Evolutionary conservation across 1,139 yeast species (phyloP).

Genomic region (Yamadazyma sp.): DNA sequence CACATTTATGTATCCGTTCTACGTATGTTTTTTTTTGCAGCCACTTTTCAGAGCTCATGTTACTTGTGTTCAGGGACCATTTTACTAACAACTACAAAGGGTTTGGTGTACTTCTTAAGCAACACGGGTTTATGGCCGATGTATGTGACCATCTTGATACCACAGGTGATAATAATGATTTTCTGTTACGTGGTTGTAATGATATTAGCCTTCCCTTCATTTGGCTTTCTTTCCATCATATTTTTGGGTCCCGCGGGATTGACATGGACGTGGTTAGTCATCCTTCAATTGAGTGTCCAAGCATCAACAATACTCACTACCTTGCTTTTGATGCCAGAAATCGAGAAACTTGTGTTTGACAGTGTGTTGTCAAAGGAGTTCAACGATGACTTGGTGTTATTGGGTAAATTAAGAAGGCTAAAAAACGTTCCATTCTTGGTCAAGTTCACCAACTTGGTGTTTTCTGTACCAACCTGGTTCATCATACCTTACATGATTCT

Average conservation of each 20-base stretch:
- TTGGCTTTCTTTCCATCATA: conserved; percentile 45
- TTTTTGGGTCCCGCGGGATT: conserved; percentile 57
- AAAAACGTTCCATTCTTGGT: conserved; percentile 33
- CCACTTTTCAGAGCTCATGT: conserved; percentile 5
- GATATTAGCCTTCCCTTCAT: conserved; percentile 46
- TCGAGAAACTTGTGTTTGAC: conserved; percentile 58
- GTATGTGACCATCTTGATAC: conserved; percentile 46
- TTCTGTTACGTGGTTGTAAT: conserved; percentile 42
- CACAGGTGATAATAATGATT: conserved; percentile 47
- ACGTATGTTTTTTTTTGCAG: conserved; percentile 11
- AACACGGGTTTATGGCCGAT: conserved; percentile 55
- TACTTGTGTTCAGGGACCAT: neutral
- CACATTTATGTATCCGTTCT: conserved; percentile 14
- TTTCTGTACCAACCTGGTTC: conserved; percentile 25
- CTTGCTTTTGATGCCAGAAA: conserved; percentile 55
- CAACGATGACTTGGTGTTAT: conserved; percentile 47
- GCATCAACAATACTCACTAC: conserved; percentile 52
- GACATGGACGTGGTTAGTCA: conserved; percentile 52
- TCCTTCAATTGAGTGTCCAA: conserved; percentile 52
- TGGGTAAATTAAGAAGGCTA: conserved; percentile 42
- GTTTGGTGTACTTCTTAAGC: conserved; percentile 42
- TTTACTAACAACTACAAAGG: conserved; percentile 22
- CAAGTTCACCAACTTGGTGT: conserved; percentile 22
- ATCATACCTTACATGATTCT: conserved; percentile 24
- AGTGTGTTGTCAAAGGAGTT: conserved; percentile 52